phyloP scores from a whole-genome alignment of 2,329 filamentous ascomycete genomes.

The Fusarium praegraminearum region DNA sequence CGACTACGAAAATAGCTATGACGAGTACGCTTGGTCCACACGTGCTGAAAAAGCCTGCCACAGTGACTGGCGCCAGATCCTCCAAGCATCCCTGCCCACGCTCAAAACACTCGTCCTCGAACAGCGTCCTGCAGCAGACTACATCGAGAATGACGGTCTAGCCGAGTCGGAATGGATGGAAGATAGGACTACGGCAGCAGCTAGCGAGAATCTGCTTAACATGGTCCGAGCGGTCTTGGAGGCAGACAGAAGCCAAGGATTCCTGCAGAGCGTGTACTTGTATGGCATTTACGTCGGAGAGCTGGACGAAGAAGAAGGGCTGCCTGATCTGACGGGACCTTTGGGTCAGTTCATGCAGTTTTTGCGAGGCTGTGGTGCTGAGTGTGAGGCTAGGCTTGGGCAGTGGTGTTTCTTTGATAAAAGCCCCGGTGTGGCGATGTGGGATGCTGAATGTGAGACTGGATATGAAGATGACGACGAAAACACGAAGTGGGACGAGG shows the following conservation, averaged over 20 bases:
- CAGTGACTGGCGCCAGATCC: not conserved
- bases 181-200: too few relatives aligned
- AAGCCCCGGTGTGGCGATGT: fast-evolving
- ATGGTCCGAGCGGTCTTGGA: too few relatives aligned
- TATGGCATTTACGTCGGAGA: too few relatives aligned
- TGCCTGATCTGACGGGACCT: not conserved
- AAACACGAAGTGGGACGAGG: not conserved
- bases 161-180: too few relatives aligned
- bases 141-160: too few relatives aligned
- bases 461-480: not conserved
- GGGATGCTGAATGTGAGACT: not conserved
- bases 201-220: too few relatives aligned
- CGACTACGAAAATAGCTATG: fast-evolving
- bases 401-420: conserved; percentile 29
- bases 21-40: conserved; percentile 1
- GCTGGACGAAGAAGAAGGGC: too few relatives aligned
- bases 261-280: too few relatives aligned
- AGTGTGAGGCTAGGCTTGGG: conserved; percentile 27
- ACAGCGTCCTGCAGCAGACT: conserved; percentile 10
- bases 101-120: not conserved
- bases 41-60: conserved; percentile 15
- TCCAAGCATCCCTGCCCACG: not conserved
- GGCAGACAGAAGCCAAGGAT: too few relatives aligned
- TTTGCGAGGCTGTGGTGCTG: not conserved
- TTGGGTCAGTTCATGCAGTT: not conserved